A percentile compares a stretch with the other conserved stretches of the same genome.
Conservation (phyloP, 2,329 filamentous ascomycete genomes). For the Hypoxylon sp. region DNA sequence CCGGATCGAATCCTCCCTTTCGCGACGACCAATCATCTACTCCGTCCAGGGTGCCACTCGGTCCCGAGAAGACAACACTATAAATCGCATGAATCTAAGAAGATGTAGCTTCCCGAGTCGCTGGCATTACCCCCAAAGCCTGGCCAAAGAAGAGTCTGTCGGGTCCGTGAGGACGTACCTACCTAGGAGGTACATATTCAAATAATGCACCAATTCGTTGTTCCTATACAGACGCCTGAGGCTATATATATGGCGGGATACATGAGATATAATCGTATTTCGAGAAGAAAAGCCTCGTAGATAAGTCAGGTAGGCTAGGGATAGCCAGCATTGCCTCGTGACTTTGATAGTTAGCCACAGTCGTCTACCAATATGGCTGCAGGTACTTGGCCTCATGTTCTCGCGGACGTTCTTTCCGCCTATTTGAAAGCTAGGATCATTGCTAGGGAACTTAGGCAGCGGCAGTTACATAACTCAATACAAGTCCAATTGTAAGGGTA, state of each 20-base stretch:
- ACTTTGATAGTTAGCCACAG: too few relatives aligned
- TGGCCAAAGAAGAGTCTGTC: not conserved
- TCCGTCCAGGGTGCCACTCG: not conserved
- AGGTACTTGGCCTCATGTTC: not conserved
- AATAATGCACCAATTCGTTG: too few relatives aligned
- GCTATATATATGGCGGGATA: not conserved
- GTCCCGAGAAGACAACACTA: conserved; percentile 10
- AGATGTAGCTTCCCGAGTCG: not conserved
- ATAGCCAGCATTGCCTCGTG: not conserved
- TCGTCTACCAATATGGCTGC: not conserved
- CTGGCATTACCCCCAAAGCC: not conserved
- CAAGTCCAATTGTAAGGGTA: not conserved
- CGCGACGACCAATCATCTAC: not conserved
- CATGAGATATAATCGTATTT: not conserved
- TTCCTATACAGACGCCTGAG: not conserved
- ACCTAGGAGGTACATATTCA: too few relatives aligned
- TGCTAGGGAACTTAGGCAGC: not conserved
- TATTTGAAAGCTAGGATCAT: not conserved
- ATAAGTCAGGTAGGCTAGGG: not conserved
- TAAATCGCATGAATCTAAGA: not conserved
- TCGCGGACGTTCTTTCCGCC: not conserved
- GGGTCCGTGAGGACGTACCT: not conserved
- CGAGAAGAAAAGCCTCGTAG: not conserved
- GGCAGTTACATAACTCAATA: not conserved
- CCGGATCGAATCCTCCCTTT: conserved; percentile 8